Conservation (phyloP, 305 asterid genomes). For the Fraxinus velutina region DNA sequence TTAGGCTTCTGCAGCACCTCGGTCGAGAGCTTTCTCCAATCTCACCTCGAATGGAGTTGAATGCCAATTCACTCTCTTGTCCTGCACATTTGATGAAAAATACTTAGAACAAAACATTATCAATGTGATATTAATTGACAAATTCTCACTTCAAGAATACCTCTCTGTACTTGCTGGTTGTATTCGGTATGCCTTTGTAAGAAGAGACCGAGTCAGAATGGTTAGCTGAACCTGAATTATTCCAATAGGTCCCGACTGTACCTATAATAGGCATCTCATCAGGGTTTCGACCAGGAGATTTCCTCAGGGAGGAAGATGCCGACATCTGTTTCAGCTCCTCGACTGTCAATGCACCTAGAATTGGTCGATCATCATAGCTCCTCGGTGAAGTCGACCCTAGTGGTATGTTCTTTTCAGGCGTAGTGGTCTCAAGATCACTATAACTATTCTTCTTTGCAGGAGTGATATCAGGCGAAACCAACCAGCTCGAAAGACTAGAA, state of each 20-base stretch:
- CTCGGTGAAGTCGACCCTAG: constrained; percentile 41
- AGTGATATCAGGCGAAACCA: constrained; percentile 48
- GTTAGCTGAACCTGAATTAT: constrained; percentile 36
- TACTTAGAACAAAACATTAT: constrained; percentile 4
- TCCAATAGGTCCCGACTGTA: constrained; percentile 85
- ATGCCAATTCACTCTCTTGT: constrained; percentile 74
- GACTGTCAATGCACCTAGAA: constrained; percentile 86
- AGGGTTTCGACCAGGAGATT: constrained; percentile 81
- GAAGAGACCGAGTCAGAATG: constrained; percentile 42
- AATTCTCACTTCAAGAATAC: constrained; percentile 33
- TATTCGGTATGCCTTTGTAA: constrained; percentile 76
- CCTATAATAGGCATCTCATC: constrained; percentile 92
- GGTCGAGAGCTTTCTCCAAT: constrained; percentile 65
- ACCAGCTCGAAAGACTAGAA: constrained; percentile 89
- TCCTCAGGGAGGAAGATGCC: constrained; percentile 53
- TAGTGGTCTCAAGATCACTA: constrained; percentile 37
- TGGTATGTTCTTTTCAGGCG: constrained; percentile 36
- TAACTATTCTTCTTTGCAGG: constrained; percentile 36
- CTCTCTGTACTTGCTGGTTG: constrained; percentile 89
- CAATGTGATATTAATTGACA: constrained; percentile 1
- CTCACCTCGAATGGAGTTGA: constrained; percentile 83
- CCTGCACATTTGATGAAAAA: constrained; percentile 43
- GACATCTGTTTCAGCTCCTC: constrained; percentile 79
- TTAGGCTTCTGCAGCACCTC: constrained; percentile 44
- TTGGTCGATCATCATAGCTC: constrained; percentile 83